Base-by-base conservation (phyloP, 139 green algal species). In the Closterium sp. region DNA sequence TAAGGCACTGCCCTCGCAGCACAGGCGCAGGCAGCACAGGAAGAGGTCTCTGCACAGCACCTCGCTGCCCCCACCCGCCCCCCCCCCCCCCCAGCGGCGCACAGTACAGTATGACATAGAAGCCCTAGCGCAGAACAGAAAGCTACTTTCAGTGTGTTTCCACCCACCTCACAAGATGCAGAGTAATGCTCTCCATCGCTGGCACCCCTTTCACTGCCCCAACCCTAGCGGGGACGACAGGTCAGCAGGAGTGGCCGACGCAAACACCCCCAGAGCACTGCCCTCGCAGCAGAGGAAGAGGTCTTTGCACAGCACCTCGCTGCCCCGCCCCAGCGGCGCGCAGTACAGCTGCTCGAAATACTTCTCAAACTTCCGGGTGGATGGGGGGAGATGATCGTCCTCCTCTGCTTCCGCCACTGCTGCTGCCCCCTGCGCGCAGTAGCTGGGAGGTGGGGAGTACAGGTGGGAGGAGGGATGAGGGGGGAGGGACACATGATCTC, bases 261-360 rank as follows among this genome's bases (percentile, higher is more conserved):
- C 8, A 69, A 69, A 69, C 43, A 69, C 43, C 3, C 43, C 43
- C 9, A 69, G 8, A 16, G 43, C 43, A 69, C 12, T 25, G 21
- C 43, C 43, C 43, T 69, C 12, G 43, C 43, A 69, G 43, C 43
- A 69, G 43, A 69, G 43, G 43, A 69, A 69, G 43, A 69, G 43
- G 43, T 69, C 43, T 16, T 69, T 69, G 43, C 43, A 69, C 10
- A 69, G 43, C 43, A 69, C 43, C 43, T 69, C 43, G 43, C 43
- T 23, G 12, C 3, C 38, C 38, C 38, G 6, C 33, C 30, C 86
- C 30, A 94, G 85, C 0, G 84, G 38, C 31, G 36, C 86, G 43
- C 43, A n/a, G n/a, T n/a, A n/a, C n/a, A n/a, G n/a, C n/a, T n/a
- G 89, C 84, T 33, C 38, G 86, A 94, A 94, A 34, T 92, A 85